phyloP scores from a whole-genome alignment of 257 asterid species.

The Nicotiana tomentosiformis region DNA sequence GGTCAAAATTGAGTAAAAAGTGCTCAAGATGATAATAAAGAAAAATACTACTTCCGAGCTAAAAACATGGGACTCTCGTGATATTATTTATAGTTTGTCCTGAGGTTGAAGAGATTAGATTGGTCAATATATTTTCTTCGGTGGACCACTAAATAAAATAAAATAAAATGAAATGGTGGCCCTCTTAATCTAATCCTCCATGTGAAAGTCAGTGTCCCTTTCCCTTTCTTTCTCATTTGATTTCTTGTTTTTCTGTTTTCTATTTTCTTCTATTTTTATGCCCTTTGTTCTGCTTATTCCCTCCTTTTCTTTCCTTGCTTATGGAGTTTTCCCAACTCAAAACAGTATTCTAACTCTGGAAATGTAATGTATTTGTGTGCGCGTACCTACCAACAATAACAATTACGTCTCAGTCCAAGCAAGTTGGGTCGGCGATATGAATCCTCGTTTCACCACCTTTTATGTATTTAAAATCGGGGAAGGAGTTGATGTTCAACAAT shows the following conservation, averaged over 20 bases:
- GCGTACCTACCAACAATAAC: background rate
- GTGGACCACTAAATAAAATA: background rate
- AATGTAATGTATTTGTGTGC: background rate
- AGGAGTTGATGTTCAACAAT: too few relatives aligned
- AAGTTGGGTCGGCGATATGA: too few relatives aligned
- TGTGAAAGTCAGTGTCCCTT: conserved; percentile 3
- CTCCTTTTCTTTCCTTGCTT: background rate
- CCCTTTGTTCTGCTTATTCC: background rate
- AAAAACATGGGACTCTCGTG: conserved; percentile 11
- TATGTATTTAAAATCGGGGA: too few relatives aligned
- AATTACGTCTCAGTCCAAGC: too few relatives aligned
- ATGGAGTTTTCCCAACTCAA: background rate
- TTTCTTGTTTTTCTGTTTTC: background rate
- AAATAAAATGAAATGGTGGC: background rate
- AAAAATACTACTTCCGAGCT: background rate
- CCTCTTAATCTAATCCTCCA: background rate
- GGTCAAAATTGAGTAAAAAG: conserved; percentile 2
- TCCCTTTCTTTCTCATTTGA: background rate
- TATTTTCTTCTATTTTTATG: background rate
- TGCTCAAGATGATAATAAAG: background rate
- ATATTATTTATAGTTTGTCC: conserved; percentile 10
- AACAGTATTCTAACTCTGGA: background rate
- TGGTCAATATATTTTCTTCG: conserved; percentile 6
- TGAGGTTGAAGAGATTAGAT: background rate
- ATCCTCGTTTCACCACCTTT: too few relatives aligned